Percentiles rank a stretch among this genome's conserved stretches.
phyloP scores from a whole-genome alignment of 306 rosid genomes.

The Cicer arietinum region DNA sequence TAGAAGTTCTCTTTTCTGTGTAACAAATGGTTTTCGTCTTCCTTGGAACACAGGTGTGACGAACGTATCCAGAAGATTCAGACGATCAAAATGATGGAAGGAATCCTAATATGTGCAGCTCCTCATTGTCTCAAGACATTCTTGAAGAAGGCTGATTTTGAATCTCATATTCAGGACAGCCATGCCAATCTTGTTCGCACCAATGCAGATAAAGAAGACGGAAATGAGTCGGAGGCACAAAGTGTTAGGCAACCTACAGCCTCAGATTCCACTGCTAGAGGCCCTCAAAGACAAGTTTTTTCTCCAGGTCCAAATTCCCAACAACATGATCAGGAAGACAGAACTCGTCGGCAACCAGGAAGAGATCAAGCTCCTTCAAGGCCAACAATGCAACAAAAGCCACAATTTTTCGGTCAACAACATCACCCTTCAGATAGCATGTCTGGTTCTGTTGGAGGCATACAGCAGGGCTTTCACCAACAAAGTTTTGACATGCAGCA shows the following conservation, averaged over 20 bases:
- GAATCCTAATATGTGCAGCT: slow-evolving; percentile 94
- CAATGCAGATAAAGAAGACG: slow-evolving; percentile 82
- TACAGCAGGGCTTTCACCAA: slow-evolving; percentile 57
- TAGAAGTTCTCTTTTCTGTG: slow-evolving; percentile 21
- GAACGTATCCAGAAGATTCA: slow-evolving; percentile 98
- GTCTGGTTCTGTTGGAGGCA: slow-evolving; percentile 51
- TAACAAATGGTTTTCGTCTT: slow-evolving; percentile 40
- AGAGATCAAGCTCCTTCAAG: slow-evolving; percentile 82
- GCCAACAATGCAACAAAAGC: slow-evolving; percentile 62
- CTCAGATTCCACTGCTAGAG: slow-evolving; percentile 78
- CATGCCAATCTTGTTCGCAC: slow-evolving; percentile 79
- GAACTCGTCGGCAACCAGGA: slow-evolving; percentile 67
- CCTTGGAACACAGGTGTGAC: slow-evolving; percentile 72
- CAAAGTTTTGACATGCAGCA: slow-evolving; percentile 85
- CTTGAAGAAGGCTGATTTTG: slow-evolving; percentile 79
- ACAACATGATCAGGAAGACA: slow-evolving; percentile 82
- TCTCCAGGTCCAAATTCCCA: slow-evolving; percentile 87
- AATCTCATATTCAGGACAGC: slow-evolving; percentile 81
- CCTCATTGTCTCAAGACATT: slow-evolving; percentile 98
- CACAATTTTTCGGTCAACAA: slow-evolving; percentile 76
- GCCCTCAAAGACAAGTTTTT: slow-evolving; percentile 70
- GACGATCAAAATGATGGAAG: slow-evolving; percentile 98
- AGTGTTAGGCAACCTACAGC: slow-evolving; percentile 72
- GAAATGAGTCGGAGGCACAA: slow-evolving; percentile 84
- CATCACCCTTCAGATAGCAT: slow-evolving; percentile 62